These are phyloP conservation scores for Cronartium quercuum DNA, from an alignment of 1,284 basidiomycete genomes.

Conservation along the genomic window DNA sequence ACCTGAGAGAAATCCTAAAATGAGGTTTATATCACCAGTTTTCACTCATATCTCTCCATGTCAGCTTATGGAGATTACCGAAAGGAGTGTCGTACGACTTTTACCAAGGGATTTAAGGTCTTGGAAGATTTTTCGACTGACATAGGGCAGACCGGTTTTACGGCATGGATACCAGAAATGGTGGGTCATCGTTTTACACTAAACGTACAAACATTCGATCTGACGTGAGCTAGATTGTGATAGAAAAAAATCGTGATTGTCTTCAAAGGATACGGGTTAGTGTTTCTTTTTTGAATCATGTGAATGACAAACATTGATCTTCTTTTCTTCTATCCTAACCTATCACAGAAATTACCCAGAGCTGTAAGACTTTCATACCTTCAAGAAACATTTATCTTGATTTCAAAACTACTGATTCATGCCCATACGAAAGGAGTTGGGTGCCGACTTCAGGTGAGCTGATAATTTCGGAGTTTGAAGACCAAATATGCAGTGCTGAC, in stretches of 20 bases:
- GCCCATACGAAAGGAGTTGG: neutral
- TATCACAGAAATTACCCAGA: neutral
- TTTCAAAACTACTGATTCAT: neutral
- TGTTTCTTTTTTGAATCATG: neutral
- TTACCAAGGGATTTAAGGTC: constrained; percentile 40
- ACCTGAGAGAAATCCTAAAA: neutral
- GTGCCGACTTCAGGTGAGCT: constrained; percentile 1
- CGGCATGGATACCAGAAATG: constrained; percentile 40
- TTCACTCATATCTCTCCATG: constrained; percentile 39
- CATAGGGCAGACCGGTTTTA: constrained; percentile 38
- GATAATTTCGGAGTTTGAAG: neutral
- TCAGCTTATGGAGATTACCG: constrained; percentile 40
- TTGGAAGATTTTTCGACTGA: constrained; percentile 38
- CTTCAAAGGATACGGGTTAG: constrained; percentile 40
- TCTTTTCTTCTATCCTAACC: neutral
- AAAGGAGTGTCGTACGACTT: constrained; percentile 39
- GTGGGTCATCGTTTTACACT: neutral
- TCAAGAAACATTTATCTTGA: neutral
- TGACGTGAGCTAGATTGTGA: neutral
- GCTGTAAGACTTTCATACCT: neutral
- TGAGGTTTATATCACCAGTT: constrained; percentile 11
- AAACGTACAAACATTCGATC: neutral
- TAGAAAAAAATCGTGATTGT: constrained; percentile 40
- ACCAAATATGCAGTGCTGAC: neutral
- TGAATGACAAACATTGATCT: neutral